Evolutionary conservation across 441 rosid species (phyloP).

Genomic region (Macaranga tanarius): DNA sequence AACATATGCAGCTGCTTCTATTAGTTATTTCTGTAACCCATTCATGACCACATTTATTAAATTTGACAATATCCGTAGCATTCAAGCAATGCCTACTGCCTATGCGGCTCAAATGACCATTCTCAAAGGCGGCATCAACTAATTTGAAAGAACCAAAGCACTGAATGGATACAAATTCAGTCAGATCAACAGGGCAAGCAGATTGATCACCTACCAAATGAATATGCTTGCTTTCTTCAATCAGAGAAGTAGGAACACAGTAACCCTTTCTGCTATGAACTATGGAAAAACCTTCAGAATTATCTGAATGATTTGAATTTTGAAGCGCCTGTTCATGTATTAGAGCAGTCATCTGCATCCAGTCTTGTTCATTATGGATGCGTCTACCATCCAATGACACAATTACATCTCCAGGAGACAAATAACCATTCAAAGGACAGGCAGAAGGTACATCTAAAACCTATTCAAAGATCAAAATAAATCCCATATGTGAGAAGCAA

Average conservation of each 20-base stretch:
- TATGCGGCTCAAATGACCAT: conserved; percentile 23
- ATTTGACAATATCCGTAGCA: conserved; percentile 63
- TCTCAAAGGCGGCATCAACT: conserved; percentile 24
- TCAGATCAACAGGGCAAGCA: conserved; percentile 59
- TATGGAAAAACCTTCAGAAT: conserved; percentile 29
- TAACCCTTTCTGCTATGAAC: conserved; percentile 55
- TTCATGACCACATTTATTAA: conserved; percentile 61
- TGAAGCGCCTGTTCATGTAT: conserved; percentile 40
- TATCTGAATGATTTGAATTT: conserved; percentile 38
- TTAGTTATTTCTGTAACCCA: conserved; percentile 36
- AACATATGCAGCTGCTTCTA: conserved; percentile 52
- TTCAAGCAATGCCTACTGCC: conserved; percentile 51
- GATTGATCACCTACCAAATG: conserved; percentile 37
- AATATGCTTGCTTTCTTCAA: conserved; percentile 46
- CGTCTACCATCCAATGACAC: conserved; percentile 63
- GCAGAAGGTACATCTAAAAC: conserved; percentile 62
- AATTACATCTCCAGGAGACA: conserved; percentile 75
- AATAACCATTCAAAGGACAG: conserved; percentile 66
- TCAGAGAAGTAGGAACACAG: conserved; percentile 54
- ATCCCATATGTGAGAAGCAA: conserved; percentile 1
- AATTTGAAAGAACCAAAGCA: conserved; percentile 34
- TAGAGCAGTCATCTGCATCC: conserved; percentile 50
- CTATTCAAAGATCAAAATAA: conserved; percentile 35
- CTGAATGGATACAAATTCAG: conserved; percentile 41
- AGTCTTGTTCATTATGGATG: conserved; percentile 52